Percentiles rank a stretch among this genome's conserved stretches.
phyloP scores from a whole-genome alignment of 2,329 filamentous ascomycete species.

The Diaporthe sp. region DNA sequence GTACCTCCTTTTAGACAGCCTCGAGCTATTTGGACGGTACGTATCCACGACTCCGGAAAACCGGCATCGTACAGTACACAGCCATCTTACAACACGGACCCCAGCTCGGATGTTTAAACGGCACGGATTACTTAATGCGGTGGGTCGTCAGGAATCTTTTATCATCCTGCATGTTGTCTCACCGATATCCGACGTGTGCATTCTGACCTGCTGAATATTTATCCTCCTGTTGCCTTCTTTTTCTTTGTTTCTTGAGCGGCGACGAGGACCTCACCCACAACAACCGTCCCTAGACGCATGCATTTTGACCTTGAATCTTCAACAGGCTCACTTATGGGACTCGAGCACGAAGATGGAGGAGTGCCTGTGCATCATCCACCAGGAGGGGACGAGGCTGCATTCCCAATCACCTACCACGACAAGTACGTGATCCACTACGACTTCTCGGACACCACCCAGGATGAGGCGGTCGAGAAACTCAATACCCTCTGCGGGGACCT shows the following conservation, averaged over 20 bases:
- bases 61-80: conserved; percentile 22
- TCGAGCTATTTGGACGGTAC: conserved; percentile 5
- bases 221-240: not conserved
- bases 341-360: conserved; percentile 21
- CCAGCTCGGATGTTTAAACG: conserved; percentile 19
- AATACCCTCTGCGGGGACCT: conserved; percentile 69
- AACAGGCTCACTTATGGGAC: conserved; percentile 24
- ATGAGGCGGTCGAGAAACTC: conserved; percentile 57
- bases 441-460: conserved; percentile 60
- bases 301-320: conserved; percentile 13
- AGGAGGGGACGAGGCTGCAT: conserved; percentile 1
- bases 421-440: conserved; percentile 75
- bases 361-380: conserved; percentile 12
- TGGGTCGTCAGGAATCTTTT: conserved; percentile 20
- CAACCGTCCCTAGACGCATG: not conserved
- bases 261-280: not conserved
- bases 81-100: conserved; percentile 24
- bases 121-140: conserved; percentile 27
- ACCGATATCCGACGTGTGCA: conserved; percentile 28
- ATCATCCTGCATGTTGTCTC: conserved; percentile 21
- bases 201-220: conserved; percentile 6
- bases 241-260: not conserved
- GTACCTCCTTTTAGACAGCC: conserved; percentile 7
- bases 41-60: conserved; percentile 30
- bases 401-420: conserved; percentile 42